Evolutionary conservation across 179 eudicot species (phyloP).

Genomic region (Vitellaria paradoxa): DNA sequence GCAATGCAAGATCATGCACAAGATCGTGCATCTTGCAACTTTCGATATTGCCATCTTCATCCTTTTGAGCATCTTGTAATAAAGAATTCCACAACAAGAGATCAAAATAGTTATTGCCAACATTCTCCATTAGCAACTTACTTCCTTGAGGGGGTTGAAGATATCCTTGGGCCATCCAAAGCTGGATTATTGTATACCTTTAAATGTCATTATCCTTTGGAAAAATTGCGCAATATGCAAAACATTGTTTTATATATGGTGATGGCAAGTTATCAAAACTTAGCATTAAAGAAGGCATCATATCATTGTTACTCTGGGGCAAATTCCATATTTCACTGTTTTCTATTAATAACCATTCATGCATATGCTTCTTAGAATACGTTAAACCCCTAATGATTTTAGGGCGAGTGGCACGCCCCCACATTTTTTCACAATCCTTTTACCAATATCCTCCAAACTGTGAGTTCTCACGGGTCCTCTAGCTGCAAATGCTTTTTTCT

Average conservation of each 20-base stretch:
- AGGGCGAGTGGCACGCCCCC: no score
- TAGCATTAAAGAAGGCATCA: conserved; percentile 20
- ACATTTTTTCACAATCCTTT: no score
- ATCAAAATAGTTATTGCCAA: no score
- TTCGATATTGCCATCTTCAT: conserved; percentile 12
- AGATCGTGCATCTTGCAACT: not conserved
- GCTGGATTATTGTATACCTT: conserved; percentile 11
- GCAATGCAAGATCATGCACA: no score
- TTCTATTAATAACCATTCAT: conserved; percentile 16
- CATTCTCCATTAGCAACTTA: conserved; percentile 12
- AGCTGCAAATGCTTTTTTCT: no score
- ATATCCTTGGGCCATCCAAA: no score
- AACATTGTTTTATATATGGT: conserved; percentile 26
- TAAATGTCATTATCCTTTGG: conserved; percentile 12
- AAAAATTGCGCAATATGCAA: not conserved
- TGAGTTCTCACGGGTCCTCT: no score
- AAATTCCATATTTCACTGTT: conserved; percentile 18
- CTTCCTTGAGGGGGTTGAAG: conserved; percentile 14
- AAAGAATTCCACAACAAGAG: no score
- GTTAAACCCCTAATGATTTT: no score
- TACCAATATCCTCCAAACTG: no score
- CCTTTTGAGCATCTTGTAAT: not conserved
- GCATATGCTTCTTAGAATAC: no score
- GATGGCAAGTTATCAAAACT: conserved; percentile 26
- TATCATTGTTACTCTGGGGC: not conserved